Percentiles rank a stretch among this genome's conserved stretches.
phyloP scores from a whole-genome alignment of 208 protist genomes.

The Crithidia fasciculata region DNA sequence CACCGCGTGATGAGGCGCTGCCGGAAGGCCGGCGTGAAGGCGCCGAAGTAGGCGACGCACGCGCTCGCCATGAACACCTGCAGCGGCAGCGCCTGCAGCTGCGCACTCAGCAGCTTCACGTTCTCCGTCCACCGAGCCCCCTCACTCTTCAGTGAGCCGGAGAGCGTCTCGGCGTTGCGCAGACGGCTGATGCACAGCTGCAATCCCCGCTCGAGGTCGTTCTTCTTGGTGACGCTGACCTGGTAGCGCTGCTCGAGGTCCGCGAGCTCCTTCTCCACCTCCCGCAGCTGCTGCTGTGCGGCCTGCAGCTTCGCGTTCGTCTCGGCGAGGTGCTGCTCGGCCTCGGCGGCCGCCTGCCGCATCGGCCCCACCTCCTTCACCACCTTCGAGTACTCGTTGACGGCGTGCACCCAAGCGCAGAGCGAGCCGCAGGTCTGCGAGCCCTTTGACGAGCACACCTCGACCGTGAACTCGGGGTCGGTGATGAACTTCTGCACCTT shows the following conservation, averaged over 20 bases:
- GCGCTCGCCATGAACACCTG: slow-evolving; percentile 96
- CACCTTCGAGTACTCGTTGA: slow-evolving; percentile 95
- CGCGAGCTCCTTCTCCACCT: slow-evolving; percentile 93
- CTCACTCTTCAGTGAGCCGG: slow-evolving; percentile 93
- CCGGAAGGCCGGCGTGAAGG: slow-evolving; percentile 94
- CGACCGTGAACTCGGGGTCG: slow-evolving; percentile 95
- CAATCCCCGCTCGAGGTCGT: slow-evolving; percentile 88
- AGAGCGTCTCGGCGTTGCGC: slow-evolving; percentile 95
- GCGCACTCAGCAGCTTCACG: slow-evolving; percentile 74
- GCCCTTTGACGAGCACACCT: slow-evolving; percentile 91
- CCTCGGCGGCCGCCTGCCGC: slow-evolving; percentile 88
- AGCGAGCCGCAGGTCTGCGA: slow-evolving; percentile 95
- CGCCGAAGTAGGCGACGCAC: slow-evolving; percentile 94
- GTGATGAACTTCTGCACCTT: slow-evolving; percentile 94
- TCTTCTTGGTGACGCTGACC: slow-evolving; percentile 87
- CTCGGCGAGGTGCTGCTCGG: slow-evolving; percentile 86
- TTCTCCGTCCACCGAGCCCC: slow-evolving; percentile 94
- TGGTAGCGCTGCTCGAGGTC: slow-evolving; percentile 91
- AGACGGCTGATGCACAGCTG: slow-evolving; percentile 89
- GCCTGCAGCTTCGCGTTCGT: slow-evolving; percentile 88
- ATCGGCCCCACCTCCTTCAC: slow-evolving; percentile 97
- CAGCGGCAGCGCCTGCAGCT: slow-evolving; percentile 86
- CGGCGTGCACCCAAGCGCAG: slow-evolving; percentile 96
- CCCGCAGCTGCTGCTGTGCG: slow-evolving; percentile 89
- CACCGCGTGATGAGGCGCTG: slow-evolving; percentile 86